Conservation (phyloP, 208 protist species). For the Plasmodiophora brassicae region DNA sequence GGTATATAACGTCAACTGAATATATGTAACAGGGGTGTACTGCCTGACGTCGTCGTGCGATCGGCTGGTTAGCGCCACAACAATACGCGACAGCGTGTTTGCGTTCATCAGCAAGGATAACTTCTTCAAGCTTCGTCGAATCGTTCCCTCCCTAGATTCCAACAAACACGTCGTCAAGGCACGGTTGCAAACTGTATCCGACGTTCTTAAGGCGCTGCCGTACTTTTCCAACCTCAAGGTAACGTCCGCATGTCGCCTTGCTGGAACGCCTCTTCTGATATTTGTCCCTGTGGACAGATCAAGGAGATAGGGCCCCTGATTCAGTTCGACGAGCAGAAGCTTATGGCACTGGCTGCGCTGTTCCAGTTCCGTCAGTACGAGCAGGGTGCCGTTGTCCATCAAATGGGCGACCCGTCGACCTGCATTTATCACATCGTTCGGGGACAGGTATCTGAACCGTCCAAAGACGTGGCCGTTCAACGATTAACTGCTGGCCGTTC, state of each 20-base stretch:
- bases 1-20: not conserved
- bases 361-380: not conserved
- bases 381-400: not conserved
- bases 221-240: slow-evolving; percentile 24
- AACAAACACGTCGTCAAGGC: not conserved
- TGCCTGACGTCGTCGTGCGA: not conserved
- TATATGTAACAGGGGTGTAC: not conserved
- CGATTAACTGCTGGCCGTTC: not conserved
- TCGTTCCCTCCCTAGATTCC: not conserved
- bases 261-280: not conserved
- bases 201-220: not conserved
- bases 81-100: not conserved
- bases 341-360: not conserved
- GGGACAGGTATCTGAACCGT: not conserved
- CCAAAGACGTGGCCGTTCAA: not conserved
- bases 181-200: not conserved
- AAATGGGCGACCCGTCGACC: not conserved
- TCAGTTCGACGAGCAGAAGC: not conserved
- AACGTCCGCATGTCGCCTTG: too few species aligned
- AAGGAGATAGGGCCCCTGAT: slow-evolving; percentile 8
- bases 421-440: not conserved
- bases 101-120: slow-evolving; percentile 5
- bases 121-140: not conserved
- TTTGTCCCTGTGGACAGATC: not conserved
- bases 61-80: not conserved